These are phyloP conservation scores for Talaromyces islandicus DNA, from an alignment of 2,329 filamentous ascomycete species.

Conservation along the genomic window DNA sequence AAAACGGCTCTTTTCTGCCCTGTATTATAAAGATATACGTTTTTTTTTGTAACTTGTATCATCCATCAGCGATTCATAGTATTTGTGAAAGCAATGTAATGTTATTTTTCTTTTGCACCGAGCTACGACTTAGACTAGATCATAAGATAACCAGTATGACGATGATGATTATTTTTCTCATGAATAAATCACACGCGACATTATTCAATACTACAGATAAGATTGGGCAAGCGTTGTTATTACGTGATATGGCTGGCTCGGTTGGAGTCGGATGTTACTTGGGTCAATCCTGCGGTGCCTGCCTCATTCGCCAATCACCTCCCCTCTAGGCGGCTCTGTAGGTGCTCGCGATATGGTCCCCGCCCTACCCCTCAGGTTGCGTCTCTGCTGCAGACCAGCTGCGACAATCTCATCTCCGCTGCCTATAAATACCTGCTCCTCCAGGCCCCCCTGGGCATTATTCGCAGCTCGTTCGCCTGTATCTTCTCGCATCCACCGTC, in stretches of 20 bases:
- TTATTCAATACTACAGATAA: neutral
- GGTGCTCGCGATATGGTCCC: slow-evolving; percentile 12
- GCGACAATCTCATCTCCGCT: neutral
- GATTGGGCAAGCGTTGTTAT: neutral
- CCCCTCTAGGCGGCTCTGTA: neutral
- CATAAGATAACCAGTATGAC: neutral
- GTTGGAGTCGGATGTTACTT: neutral
- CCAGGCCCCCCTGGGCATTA: neutral
- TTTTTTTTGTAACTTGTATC: neutral
- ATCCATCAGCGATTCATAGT: neutral
- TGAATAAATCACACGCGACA: no score
- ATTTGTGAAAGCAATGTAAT: neutral
- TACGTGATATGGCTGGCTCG: neutral
- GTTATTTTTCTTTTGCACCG: neutral
- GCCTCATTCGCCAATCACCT: neutral
- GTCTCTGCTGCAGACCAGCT: neutral
- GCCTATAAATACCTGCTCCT: slow-evolving; percentile 1
- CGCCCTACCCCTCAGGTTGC: slow-evolving; percentile 14
- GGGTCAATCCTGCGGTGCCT: neutral
- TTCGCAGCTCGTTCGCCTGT: neutral
- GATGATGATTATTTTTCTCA: neutral
- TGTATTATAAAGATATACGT: neutral
- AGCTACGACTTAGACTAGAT: neutral
- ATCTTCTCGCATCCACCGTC: slow-evolving; percentile 14
- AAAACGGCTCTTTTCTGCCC: neutral